A percentile compares a stretch with the other conserved stretches of the same genome.
Conservation (phyloP, 495 filamentous ascomycete species). For the Daldinia loculata region DNA sequence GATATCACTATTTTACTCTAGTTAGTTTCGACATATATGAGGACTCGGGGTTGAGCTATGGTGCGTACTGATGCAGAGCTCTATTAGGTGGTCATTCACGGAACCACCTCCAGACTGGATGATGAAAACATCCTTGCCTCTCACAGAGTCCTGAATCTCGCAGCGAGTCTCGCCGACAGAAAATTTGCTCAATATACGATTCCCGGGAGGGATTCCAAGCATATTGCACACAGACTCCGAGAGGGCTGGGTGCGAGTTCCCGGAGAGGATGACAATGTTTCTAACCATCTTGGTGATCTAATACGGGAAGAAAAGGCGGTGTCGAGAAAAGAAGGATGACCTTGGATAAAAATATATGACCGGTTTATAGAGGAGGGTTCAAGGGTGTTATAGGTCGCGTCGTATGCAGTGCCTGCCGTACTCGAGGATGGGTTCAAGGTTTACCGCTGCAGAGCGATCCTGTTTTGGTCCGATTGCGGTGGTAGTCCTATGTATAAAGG, state of each 20-base stretch:
- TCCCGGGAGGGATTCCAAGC: slow-evolving; percentile 83
- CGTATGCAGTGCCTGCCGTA: background rate
- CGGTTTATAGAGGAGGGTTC: slow-evolving; percentile 1
- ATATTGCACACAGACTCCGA: slow-evolving; percentile 84
- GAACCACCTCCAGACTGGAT: slow-evolving; percentile 88
- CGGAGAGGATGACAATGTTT: slow-evolving; percentile 93
- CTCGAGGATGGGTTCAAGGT: slow-evolving; percentile 15
- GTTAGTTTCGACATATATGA: slow-evolving; percentile 19
- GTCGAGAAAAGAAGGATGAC: slow-evolving; percentile 1
- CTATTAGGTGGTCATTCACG: slow-evolving; percentile 95
- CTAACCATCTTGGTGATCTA: slow-evolving; percentile 75
- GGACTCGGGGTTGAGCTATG: background rate
- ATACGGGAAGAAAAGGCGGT: slow-evolving; percentile 20
- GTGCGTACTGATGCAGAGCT: slow-evolving; percentile 81
- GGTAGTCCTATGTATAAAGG: slow-evolving; percentile 20
- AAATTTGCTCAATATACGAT: slow-evolving; percentile 88
- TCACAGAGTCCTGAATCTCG: slow-evolving; percentile 93
- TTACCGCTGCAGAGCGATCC: slow-evolving; percentile 28
- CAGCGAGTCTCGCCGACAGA: slow-evolving; percentile 93
- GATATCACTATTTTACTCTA: slow-evolving; percentile 68
- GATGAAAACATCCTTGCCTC: slow-evolving; percentile 98
- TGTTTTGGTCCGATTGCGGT: slow-evolving; percentile 45
- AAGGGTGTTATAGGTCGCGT: slow-evolving; percentile 1
- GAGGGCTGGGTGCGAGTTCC: slow-evolving; percentile 89
- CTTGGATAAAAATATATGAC: slow-evolving; percentile 6